A percentile compares a stretch with the other conserved stretches of the same genome.
These are phyloP conservation scores for Fallopia convolvulus DNA, from an alignment of 148 eudicot genomes.

Conservation along the genomic window DNA sequence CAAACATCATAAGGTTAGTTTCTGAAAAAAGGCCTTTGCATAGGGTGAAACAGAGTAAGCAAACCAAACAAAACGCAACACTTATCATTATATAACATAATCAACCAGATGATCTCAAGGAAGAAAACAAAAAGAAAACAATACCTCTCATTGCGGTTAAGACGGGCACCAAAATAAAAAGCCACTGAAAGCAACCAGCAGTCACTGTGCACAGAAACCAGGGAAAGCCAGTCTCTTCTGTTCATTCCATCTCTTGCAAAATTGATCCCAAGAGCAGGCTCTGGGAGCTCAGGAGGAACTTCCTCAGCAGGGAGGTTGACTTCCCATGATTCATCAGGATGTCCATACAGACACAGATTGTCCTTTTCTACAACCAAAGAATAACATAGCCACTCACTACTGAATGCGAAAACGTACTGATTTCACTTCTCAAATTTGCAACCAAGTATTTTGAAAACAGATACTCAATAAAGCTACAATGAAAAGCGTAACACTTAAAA, in stretches of 20 bases:
- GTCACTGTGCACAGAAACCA: conserved; percentile 88
- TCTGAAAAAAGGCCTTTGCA: neutral
- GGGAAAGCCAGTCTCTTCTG: conserved; percentile 80
- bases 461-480: neutral
- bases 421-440: neutral
- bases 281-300: conserved; percentile 96
- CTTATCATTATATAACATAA: neutral
- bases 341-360: conserved; percentile 83
- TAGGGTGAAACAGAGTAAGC: neutral
- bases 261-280: conserved; percentile 92
- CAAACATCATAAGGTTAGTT: neutral
- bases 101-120: neutral
- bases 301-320: conserved; percentile 90
- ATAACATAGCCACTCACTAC: neutral
- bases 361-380: conserved; percentile 53
- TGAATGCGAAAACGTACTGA: neutral
- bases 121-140: conserved; percentile 1
- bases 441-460: neutral
- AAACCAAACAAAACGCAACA: neutral
- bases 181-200: conserved; percentile 91
- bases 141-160: conserved; percentile 82
- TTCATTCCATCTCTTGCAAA: conserved; percentile 94
- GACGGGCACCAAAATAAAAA: conserved; percentile 86
- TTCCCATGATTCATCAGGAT: conserved; percentile 79
- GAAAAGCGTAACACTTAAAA: neutral